Evolutionary conservation across 257 asterid genomes (phyloP).

Genomic region (Nicotiana knightiana): DNA sequence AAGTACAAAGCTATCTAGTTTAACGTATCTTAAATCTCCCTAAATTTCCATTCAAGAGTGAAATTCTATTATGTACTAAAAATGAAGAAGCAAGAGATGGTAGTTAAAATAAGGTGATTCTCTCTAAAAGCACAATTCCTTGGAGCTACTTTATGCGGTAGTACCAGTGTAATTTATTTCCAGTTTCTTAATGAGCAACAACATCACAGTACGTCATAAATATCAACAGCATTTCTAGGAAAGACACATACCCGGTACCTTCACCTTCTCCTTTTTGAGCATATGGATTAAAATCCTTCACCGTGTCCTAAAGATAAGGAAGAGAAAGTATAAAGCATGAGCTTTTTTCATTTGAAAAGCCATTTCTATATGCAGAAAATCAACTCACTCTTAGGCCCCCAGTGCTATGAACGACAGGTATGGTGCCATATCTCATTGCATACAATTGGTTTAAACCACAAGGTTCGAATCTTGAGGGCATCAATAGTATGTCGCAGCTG

Average conservation of each 20-base stretch:
- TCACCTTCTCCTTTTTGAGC: slow-evolving; percentile 64
- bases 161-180: background rate
- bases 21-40: background rate
- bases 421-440: slow-evolving; percentile 92
- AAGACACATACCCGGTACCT: slow-evolving; percentile 81
- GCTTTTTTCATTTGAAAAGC: background rate
- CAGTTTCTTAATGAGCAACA: background rate
- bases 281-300: slow-evolving; percentile 63
- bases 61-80: background rate
- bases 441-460: slow-evolving; percentile 93
- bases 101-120: background rate
- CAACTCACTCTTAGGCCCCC: slow-evolving; percentile 89
- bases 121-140: background rate
- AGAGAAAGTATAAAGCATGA: background rate
- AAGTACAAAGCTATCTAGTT: background rate
- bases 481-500: slow-evolving; percentile 86
- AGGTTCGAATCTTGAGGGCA: slow-evolving; percentile 99
- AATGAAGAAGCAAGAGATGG: background rate
- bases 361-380: slow-evolving; percentile 1
- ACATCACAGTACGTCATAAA: background rate
- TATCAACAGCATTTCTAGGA: slow-evolving; percentile 5
- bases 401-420: slow-evolving; percentile 86
- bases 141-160: background rate
- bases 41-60: background rate
- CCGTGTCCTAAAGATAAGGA: slow-evolving; percentile 62